phyloP scores from a whole-genome alignment of 2,329 filamentous ascomycete species.

The Ceratocystis huliohia region DNA sequence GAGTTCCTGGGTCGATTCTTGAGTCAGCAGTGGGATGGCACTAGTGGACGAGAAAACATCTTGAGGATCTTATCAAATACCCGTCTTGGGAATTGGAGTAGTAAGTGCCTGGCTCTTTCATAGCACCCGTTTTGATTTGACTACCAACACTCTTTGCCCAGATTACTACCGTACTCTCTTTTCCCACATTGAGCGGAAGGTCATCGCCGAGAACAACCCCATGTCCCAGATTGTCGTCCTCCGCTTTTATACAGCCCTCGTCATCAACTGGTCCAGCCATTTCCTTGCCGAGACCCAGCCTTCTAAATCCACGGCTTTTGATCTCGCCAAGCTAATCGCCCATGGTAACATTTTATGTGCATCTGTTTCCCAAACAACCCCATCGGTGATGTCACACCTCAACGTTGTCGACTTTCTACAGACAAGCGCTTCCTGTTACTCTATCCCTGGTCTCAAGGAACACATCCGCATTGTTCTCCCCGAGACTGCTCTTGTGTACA shows the following conservation, averaged over 20 bases:
- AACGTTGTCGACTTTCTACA: slow-evolving; percentile 60
- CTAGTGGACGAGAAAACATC: slow-evolving; percentile 39
- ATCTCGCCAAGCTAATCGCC: slow-evolving; percentile 33
- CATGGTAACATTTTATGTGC: slow-evolving; percentile 45
- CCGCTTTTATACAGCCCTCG: slow-evolving; percentile 52
- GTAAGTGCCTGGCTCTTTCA: slow-evolving; percentile 29
- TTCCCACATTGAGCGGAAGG: slow-evolving; percentile 37
- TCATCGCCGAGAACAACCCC: slow-evolving; percentile 36
- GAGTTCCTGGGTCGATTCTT: slow-evolving; percentile 43
- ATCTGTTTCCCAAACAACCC: slow-evolving; percentile 44
- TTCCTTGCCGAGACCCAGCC: slow-evolving; percentile 33
- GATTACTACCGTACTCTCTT: slow-evolving; percentile 41
- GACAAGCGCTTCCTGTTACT: slow-evolving; percentile 45
- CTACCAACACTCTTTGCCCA: slow-evolving; percentile 32
- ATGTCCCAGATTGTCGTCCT: slow-evolving; percentile 49
- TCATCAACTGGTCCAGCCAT: slow-evolving; percentile 45
- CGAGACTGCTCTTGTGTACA: slow-evolving; percentile 54
- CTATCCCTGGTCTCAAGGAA: slow-evolving; percentile 36
- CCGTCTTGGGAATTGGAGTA: slow-evolving; percentile 43
- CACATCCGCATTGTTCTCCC: slow-evolving; percentile 57
- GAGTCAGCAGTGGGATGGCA: slow-evolving; percentile 46
- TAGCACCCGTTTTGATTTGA: slow-evolving; percentile 26
- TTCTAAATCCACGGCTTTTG: slow-evolving; percentile 29
- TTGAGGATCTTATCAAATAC: slow-evolving; percentile 45
- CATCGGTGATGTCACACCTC: slow-evolving; percentile 35